Base-by-base conservation (phyloP, 1,139 yeast species). In the Hyphopichia fennica region DNA sequence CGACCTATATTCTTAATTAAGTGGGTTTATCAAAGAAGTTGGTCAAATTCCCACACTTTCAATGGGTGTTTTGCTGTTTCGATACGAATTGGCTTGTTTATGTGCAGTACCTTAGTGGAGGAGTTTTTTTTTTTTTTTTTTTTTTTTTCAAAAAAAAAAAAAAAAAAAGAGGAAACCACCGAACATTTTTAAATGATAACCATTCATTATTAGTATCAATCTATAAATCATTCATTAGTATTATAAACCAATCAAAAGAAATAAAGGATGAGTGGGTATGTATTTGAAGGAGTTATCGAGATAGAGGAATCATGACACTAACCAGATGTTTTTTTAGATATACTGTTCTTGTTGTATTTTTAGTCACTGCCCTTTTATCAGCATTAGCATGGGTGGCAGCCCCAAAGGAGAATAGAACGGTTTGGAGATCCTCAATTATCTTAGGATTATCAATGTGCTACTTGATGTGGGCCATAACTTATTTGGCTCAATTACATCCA, bases 381-480 rank as follows among this genome's bases (percentile, higher is more conserved):
- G 73, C 78, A 13, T 75, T 77, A 37, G 84, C 89, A 47, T 81
- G 86, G 85, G 67, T 71, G 36, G 75, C 75, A 57, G 81, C 85
- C 15, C 85, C 86, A 27, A 77, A 76, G 56, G 75, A 77, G 46
- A 82, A 79, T 55, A 71, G 72, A 46, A 75, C 82, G 28, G 97
- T 91, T 36, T 90, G 96, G 95, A 81, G 97, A 69, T 87, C 96
- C 42, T 87, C 96, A 11, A 81, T 90, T 38, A 83, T 85, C 42
- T 74, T 91, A 50, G 80, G 91, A 3, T 65, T 91, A 58, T 82
- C 95, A 18, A 87, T 90, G 96, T 86, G 90, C 73, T 90, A 79
- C 63, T 74, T 90, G 58, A 87, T 90, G 96, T 89, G 96, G 96
- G 96, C 96, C 23, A 82, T 88, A 52, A 88, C 96, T 7, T 88